These are phyloP conservation scores for Starmerella gropengiesseri DNA, from an alignment of 805 yeast species.

Conservation along the genomic window DNA sequence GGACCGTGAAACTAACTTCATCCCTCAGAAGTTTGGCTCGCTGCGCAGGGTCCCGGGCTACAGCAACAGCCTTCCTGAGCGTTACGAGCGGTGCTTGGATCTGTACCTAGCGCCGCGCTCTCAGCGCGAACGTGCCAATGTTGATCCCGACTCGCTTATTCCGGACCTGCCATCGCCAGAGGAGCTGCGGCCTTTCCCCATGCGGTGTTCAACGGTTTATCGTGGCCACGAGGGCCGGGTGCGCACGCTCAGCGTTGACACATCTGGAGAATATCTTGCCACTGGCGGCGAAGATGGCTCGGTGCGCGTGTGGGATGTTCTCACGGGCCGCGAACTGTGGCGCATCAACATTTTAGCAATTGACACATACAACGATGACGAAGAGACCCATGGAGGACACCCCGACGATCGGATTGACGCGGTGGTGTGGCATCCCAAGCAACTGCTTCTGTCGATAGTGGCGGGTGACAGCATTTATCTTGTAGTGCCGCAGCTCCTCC, in stretches of 20 bases:
- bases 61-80: slow-evolving; percentile 70
- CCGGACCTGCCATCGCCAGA: slow-evolving; percentile 96
- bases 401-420: slow-evolving; percentile 35
- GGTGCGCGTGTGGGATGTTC: slow-evolving; percentile 90
- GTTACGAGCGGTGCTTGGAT: slow-evolving; percentile 89
- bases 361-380: slow-evolving; percentile 29
- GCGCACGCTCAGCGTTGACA: slow-evolving; percentile 74
- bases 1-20: slow-evolving; percentile 66
- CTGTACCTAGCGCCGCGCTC: slow-evolving; percentile 93
- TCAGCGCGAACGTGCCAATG: slow-evolving; percentile 76
- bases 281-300: slow-evolving; percentile 97
- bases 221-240: slow-evolving; percentile 77
- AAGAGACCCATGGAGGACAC: slow-evolving; percentile 30
- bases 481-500: slow-evolving; percentile 71
- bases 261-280: slow-evolving; percentile 87
- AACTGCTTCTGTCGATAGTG: slow-evolving; percentile 60
- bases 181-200: slow-evolving; percentile 94
- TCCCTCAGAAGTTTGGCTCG: slow-evolving; percentile 73
- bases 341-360: slow-evolving; percentile 31
- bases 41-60: slow-evolving; percentile 92
- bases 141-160: slow-evolving; percentile 89
- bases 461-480: slow-evolving; percentile 73
- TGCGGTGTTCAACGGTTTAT: slow-evolving; percentile 70
- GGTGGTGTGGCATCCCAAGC: slow-evolving; percentile 83
- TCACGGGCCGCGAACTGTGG: slow-evolving; percentile 89